Evolutionary conservation across 1,284 basidiomycete species (phyloP), one percentile per base, ranked within the genome.

Genomic region (Mrakiaceae sp.): DNA sequence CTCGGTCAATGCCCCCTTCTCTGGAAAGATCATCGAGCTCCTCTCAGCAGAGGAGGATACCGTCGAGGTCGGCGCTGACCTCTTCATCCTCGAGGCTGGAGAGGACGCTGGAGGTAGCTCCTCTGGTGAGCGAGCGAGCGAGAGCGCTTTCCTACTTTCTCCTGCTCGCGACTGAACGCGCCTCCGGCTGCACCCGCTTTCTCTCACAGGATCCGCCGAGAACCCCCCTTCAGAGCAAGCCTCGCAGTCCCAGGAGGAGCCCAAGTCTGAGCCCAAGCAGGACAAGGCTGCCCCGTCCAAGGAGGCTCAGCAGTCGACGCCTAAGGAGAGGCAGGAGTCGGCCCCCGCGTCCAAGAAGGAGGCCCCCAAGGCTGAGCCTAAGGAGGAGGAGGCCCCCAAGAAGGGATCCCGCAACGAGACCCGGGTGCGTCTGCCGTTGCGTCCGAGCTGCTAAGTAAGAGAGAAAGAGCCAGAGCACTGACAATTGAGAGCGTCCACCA

Each of bases 31-130:
- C 70, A 83, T 86, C 39, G 89, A 97, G 76, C 79, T 90, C 44
- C 83, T 95, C 56, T 93, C 88, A 53, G 82, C 83, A 61, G 94
- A 98, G 77, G 95, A 98, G 73, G 88, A 93, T 73, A 97, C 92
- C 10, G 95, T 98, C 67, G 81, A 85, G 16, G 93, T 98, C 56
- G 95, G 96, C 48, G 91, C 97, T 77, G 94, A 98, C 74, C 82
- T 98, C 63, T 89, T 97, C 79, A 84, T 86, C 73, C 84, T 97
- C 67, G 94, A 98, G 74, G 83, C 87, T 11, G 94, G 93, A 70
- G 87, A 85, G 70, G 85, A 76, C 49, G 84, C 81, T 68, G 80
- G 78, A 71, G 67, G 70, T 60, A 65, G 67, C 27, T 66, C 66
- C 14, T 54, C 63, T 50, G 46, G 50, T 53, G 7, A 44, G 43